These are phyloP conservation scores for Myriangium duriaei DNA, from an alignment of 2,329 filamentous ascomycete species.

Conservation along the genomic window DNA sequence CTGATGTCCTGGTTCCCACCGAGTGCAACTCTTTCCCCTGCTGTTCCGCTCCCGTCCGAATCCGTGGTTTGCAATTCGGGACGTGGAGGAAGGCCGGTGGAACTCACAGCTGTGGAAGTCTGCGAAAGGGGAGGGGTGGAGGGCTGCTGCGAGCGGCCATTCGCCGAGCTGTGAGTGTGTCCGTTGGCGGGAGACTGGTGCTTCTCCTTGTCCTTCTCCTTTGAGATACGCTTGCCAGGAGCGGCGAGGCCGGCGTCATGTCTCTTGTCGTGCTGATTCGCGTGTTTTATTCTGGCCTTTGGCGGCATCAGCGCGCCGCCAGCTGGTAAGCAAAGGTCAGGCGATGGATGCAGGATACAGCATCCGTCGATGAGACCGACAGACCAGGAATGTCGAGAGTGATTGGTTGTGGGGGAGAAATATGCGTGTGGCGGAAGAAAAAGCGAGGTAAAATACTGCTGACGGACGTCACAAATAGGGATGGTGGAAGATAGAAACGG, in stretches of 20 bases:
- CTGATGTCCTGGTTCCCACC: background rate
- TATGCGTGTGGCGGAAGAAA: no score
- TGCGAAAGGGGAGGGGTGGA: constrained; percentile 24
- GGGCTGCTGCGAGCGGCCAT: constrained; percentile 27
- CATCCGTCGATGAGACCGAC: constrained; percentile 8
- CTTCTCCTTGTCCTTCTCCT: constrained; percentile 34
- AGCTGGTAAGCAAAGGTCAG: constrained; percentile 9
- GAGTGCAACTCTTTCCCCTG: constrained; percentile 6
- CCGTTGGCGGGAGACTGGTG: constrained; percentile 24
- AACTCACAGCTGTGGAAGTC: constrained; percentile 26
- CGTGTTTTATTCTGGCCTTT: constrained; percentile 31
- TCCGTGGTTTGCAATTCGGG: constrained; percentile 14
- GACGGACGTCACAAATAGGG: background rate
- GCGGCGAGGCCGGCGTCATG: constrained; percentile 83
- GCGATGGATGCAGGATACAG: constrained; percentile 4
- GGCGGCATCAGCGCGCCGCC: constrained; percentile 34
- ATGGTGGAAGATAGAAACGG: background rate
- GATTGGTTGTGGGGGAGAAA: no score
- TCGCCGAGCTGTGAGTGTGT: constrained; percentile 18
- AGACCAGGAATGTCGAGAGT: constrained; percentile 2
- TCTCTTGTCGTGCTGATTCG: constrained; percentile 42
- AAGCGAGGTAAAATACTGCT: background rate
- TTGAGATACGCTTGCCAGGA: constrained; percentile 54
- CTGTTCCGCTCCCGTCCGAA: constrained; percentile 7
- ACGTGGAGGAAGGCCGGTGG: constrained; percentile 23